phyloP scores from a whole-genome alignment of 192 early-diverging fungal genomes.

The Backusella sp. region DNA sequence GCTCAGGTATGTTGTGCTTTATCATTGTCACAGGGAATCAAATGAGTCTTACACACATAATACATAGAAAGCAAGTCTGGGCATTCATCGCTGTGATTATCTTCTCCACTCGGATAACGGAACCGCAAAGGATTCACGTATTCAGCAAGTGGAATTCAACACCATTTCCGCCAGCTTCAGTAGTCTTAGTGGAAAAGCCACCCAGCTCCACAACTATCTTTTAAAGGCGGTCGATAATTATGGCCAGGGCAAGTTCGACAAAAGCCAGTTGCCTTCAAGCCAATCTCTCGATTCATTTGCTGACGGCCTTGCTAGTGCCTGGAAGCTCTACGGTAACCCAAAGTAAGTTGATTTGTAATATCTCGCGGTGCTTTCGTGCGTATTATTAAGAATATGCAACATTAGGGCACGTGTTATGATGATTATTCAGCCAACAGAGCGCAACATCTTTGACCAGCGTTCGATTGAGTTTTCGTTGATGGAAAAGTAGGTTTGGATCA shows the following conservation, averaged over 20 bases:
- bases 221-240: conserved; percentile 45
- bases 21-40: too few species aligned
- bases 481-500: conserved; percentile 36
- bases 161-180: conserved; percentile 94
- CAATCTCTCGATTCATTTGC: conserved; percentile 68
- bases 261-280: conserved; percentile 61
- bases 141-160: conserved; percentile 96
- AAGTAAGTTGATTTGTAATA: conserved; percentile 30
- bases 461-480: conserved; percentile 82
- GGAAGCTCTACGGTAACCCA: conserved; percentile 58
- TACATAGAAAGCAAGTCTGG: conserved; percentile 63
- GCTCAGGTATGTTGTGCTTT: conserved; percentile 45
- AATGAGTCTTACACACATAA: too few species aligned
- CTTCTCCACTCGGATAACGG: conserved; percentile 66
- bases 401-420: conserved; percentile 74
- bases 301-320: conserved; percentile 71
- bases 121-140: conserved; percentile 41
- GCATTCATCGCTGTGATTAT: conserved; percentile 92
- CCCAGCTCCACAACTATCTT: conserved; percentile 74
- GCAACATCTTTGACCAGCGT: conserved; percentile 93
- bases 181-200: conserved; percentile 70
- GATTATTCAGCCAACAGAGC: conserved; percentile 90
- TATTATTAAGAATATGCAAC: neutral
- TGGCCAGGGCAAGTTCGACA: conserved; percentile 32
- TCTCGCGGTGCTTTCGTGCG: neutral